Conservation (phyloP, 768 basidiomycete genomes). For the Cubamyces sp. region DNA sequence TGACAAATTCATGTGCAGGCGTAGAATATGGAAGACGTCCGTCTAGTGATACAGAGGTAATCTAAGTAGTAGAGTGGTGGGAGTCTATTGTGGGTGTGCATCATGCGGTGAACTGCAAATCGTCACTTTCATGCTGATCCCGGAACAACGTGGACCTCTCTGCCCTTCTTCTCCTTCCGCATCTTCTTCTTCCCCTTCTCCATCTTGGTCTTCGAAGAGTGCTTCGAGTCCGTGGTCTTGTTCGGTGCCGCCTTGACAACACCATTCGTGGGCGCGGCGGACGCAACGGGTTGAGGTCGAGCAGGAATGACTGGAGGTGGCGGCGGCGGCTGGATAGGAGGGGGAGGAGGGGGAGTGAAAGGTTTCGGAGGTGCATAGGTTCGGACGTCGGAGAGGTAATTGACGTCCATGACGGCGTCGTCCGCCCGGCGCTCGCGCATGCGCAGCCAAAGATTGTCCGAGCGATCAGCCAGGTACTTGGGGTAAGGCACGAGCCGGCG, state of each 20-base stretch:
- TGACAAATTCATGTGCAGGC: too few relatives aligned
- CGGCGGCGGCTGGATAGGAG: background rate
- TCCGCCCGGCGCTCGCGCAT: slow-evolving; percentile 13
- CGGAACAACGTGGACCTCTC: background rate
- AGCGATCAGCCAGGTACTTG: slow-evolving; percentile 29
- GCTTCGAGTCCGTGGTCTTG: slow-evolving; percentile 9
- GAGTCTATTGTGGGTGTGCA: background rate
- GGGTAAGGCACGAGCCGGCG: slow-evolving; percentile 19
- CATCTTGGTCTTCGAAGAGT: slow-evolving; percentile 11
- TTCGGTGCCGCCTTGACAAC: background rate
- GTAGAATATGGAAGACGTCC: background rate
- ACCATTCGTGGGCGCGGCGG: background rate
- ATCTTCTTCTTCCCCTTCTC: slow-evolving; percentile 4
- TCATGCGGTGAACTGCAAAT: background rate
- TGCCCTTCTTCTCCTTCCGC: slow-evolving; percentile 12
- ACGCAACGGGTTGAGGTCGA: background rate
- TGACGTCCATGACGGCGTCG: slow-evolving; percentile 4
- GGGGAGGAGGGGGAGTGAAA: slow-evolving; percentile 1
- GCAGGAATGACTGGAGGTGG: background rate
- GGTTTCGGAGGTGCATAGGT: slow-evolving; percentile 10
- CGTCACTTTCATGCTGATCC: background rate
- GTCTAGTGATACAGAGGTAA: slow-evolving; percentile 6
- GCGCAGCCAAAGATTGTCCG: slow-evolving; percentile 13
- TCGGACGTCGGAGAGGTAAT: slow-evolving; percentile 31
- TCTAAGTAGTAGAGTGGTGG: slow-evolving; percentile 13